Evolutionary conservation across 495 filamentous ascomycete genomes (phyloP), one percentile per base, ranked within the genome.

Genomic region (Niebla homalea): DNA sequence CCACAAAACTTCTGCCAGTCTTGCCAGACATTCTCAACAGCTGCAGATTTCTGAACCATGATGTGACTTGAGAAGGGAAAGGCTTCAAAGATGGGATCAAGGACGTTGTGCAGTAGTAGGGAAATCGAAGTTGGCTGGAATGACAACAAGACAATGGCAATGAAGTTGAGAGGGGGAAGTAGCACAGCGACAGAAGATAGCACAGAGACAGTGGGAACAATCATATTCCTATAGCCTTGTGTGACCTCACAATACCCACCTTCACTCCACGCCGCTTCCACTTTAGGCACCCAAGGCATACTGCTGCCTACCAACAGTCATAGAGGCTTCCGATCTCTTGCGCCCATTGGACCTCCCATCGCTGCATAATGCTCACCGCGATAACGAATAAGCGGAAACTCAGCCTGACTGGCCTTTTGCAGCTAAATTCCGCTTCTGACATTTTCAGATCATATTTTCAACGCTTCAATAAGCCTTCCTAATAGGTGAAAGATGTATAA

Each of bases 81-180:
- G 21, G n/a, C 15, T 32, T 21, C 5, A 16, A n/a, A 41, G 29
- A 12, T 32, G 29, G 12, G 1, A 2, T 32, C 14, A 12, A 12
- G 7, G 29, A 32, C 29, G 29, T 32, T 32, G 29, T 0, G 29
- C 7, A 5, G 29, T 5, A 32, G 1, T 32, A 12, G 29, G 8
- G 14, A 32, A 32, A 11, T 7, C 7, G 10, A 12, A 12, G 29
- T 32, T 12, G 8, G 14, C 29, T 32, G 8, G 29, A 32, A 32
- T 11, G 29, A 12, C 29, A 32, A 32, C 6, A 32, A 3, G 29
- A 32, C 29, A 22, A 19, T 19, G 8, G 14, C 3, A 41, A 41
- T 16, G 63, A 72, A 14, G 69, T 68, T 6, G 26, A 40, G 26
- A 18, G 26, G 47, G 21, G 35, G 5, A 22, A 18, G 6, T 37